A percentile compares a stretch with the other conserved stretches of the same genome.
Conservation (phyloP, 306 rosid species). For the Trifolium pratense region DNA sequence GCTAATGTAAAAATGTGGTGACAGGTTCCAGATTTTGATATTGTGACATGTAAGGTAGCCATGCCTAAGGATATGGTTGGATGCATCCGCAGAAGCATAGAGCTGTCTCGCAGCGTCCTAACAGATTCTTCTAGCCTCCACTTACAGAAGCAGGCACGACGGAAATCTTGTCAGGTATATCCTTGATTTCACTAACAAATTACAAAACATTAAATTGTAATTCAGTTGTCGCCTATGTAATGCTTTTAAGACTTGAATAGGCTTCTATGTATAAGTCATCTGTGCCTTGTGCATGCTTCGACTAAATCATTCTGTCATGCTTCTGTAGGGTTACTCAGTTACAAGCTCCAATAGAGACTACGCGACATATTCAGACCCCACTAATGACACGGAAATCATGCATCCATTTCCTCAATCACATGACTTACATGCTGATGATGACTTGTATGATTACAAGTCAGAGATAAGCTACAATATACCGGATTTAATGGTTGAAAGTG, state of each 20-base stretch:
- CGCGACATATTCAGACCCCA: slow-evolving; percentile 39
- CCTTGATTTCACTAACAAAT: slow-evolving; percentile 36
- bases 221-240: not conserved
- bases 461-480: slow-evolving; percentile 21
- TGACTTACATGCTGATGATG: slow-evolving; percentile 24
- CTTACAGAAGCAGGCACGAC: slow-evolving; percentile 26
- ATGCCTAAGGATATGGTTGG: slow-evolving; percentile 62
- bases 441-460: slow-evolving; percentile 28
- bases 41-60: slow-evolving; percentile 56
- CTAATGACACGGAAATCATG: slow-evolving; percentile 33
- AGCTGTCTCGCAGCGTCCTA: slow-evolving; percentile 41
- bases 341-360: slow-evolving; percentile 33
- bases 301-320: no score
- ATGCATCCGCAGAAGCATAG: slow-evolving; percentile 55
- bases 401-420: slow-evolving; percentile 34
- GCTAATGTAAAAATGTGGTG: slow-evolving; percentile 34
- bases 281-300: no score
- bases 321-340: slow-evolving; percentile 47
- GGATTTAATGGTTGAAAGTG: slow-evolving; percentile 33
- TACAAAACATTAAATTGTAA: slow-evolving; percentile 7
- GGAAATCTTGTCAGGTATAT: slow-evolving; percentile 50
- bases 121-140: slow-evolving; percentile 41
- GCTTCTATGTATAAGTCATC: no score
- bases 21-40: slow-evolving; percentile 69
- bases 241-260: no score